These are phyloP conservation scores for Alternaria tenuissima DNA, from an alignment of 2,329 filamentous ascomycete genomes.

Conservation along the genomic window DNA sequence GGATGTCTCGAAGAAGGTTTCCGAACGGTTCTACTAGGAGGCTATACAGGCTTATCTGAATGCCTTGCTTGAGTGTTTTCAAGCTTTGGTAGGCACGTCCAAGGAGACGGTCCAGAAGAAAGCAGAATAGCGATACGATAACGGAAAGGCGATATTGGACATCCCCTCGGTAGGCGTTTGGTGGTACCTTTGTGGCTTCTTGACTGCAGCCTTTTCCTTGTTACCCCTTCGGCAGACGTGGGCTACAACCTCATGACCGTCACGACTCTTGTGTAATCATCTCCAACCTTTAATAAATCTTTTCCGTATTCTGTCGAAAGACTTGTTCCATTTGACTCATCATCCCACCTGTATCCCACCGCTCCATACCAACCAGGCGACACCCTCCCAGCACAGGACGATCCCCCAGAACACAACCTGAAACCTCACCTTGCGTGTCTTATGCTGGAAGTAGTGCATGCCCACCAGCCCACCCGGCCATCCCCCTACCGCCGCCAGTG, in stretches of 20 bases:
- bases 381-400: constrained; percentile 38
- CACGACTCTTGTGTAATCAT: constrained; percentile 4
- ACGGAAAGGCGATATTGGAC: neutral
- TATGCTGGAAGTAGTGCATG: constrained; percentile 50
- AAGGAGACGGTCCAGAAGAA: constrained; percentile 19
- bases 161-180: constrained; percentile 5
- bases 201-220: constrained; percentile 6
- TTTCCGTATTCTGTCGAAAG: neutral
- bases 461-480: constrained; percentile 46
- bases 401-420: constrained; percentile 44
- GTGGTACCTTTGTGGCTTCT: neutral
- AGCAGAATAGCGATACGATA: constrained; percentile 15
- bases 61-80: constrained; percentile 29
- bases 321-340: neutral
- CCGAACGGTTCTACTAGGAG: constrained; percentile 20
- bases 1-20: constrained; percentile 25
- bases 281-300: neutral
- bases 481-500: constrained; percentile 39
- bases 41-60: constrained; percentile 23
- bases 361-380: constrained; percentile 36
- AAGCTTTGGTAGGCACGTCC: constrained; percentile 25
- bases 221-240: neutral
- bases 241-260: neutral
- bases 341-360: constrained; percentile 10
- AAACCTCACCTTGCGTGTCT: constrained; percentile 44